phyloP scores from a whole-genome alignment of 2,329 filamentous ascomycete species.

The Paraphaeosphaeria sporulosa region DNA sequence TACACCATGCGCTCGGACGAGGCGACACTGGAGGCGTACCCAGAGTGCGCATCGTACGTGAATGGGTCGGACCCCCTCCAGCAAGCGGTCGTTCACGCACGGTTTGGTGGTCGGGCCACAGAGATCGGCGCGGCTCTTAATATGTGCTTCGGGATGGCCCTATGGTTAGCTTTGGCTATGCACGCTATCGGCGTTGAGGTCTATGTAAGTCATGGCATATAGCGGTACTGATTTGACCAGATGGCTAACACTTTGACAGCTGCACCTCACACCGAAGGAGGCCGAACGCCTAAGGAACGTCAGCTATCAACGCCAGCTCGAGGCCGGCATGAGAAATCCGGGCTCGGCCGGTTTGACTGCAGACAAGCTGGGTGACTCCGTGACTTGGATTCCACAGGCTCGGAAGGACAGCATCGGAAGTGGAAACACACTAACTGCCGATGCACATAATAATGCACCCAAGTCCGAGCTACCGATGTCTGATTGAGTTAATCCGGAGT shows the following conservation, averaged over 20 bases:
- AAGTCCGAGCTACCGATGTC: neutral
- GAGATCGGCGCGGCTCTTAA: constrained; percentile 56
- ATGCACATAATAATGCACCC: constrained; percentile 5
- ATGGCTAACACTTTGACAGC: constrained; percentile 15
- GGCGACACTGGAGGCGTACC: constrained; percentile 46
- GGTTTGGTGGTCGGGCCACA: constrained; percentile 23
- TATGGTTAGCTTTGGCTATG: constrained; percentile 62
- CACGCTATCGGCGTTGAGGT: constrained; percentile 53
- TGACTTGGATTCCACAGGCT: constrained; percentile 26
- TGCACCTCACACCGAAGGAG: constrained; percentile 60
- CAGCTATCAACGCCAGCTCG: constrained; percentile 64
- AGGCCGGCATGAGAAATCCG: constrained; percentile 60
- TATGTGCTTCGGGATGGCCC: constrained; percentile 59
- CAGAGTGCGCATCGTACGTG: constrained; percentile 54
- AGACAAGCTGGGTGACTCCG: constrained; percentile 40
- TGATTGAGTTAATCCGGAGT: neutral
- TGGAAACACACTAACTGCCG: neutral
- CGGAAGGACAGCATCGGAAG: constrained; percentile 8
- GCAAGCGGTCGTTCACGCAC: constrained; percentile 33
- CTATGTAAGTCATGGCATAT: constrained; percentile 50
- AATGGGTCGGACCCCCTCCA: constrained; percentile 37
- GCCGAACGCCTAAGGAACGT: constrained; percentile 62
- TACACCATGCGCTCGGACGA: constrained; percentile 38
- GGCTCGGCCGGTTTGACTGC: constrained; percentile 36
- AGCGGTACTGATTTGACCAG: neutral